These are phyloP conservation scores for Mortierella sp. DNA, from an alignment of 371 early-diverging fungal genomes.

Conservation along the genomic window DNA sequence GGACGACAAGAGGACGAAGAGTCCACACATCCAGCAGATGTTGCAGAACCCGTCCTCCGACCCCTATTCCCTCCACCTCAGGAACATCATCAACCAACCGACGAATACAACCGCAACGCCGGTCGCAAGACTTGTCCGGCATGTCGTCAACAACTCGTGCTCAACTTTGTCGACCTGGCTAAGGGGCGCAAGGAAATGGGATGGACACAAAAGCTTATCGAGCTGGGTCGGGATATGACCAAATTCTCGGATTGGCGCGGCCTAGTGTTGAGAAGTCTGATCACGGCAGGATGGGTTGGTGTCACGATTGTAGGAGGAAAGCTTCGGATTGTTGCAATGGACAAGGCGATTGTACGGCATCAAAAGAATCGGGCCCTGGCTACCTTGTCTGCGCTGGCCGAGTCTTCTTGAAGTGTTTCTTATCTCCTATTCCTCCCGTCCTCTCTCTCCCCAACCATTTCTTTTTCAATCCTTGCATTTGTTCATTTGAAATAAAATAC, in stretches of 20 bases:
- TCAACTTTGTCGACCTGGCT: conserved; percentile 55
- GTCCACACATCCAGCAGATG: conserved; percentile 15
- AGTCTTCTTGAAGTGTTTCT: background rate
- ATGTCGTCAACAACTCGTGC: conserved; percentile 49
- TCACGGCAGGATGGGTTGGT: conserved; percentile 57
- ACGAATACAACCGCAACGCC: conserved; percentile 39
- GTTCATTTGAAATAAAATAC: background rate
- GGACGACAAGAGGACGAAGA: background rate
- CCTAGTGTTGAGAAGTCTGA: conserved; percentile 38
- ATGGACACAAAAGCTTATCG: conserved; percentile 32
- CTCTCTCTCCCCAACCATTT: background rate
- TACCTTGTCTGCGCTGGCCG: conserved; percentile 25
- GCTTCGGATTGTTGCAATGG: conserved; percentile 50
- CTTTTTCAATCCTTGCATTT: conserved; percentile 2
- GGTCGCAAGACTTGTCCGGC: conserved; percentile 55
- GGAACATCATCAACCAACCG: conserved; percentile 23
- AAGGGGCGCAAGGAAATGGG: conserved; percentile 53
- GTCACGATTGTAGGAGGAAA: conserved; percentile 55
- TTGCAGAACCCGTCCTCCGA: conserved; percentile 43
- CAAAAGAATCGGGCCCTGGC: conserved; percentile 51
- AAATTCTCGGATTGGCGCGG: conserved; percentile 57
- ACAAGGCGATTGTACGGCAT: conserved; percentile 43
- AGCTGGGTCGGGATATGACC: conserved; percentile 48
- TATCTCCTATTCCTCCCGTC: background rate
- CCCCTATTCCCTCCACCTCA: conserved; percentile 31